Percentiles rank a stretch among this genome's conserved stretches.
Evolutionary conservation across 106 monocot genomes (phyloP).

Genomic region (Allium cepa): DNA sequence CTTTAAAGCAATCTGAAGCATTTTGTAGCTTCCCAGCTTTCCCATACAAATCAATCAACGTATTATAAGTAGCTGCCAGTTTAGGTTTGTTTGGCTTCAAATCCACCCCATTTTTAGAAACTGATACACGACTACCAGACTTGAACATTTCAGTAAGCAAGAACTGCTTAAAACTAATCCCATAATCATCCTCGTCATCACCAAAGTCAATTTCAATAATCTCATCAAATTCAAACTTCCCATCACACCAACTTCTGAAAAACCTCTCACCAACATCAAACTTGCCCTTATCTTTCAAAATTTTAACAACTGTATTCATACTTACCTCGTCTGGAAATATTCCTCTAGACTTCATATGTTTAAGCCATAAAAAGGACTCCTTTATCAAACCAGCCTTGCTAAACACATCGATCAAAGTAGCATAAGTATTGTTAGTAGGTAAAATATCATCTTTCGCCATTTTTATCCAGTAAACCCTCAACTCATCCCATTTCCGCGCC

Average conservation of each 20-base stretch:
- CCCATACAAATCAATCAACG: slow-evolving; percentile 77
- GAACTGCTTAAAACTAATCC: slow-evolving; percentile 39
- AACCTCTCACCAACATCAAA: slow-evolving; percentile 41
- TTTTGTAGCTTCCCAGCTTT: slow-evolving; percentile 64
- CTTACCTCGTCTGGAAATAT: slow-evolving; percentile 69
- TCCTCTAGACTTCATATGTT: slow-evolving; percentile 50
- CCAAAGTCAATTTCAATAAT: slow-evolving; percentile 12
- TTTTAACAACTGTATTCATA: slow-evolving; percentile 45
- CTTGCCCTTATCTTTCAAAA: slow-evolving; percentile 51
- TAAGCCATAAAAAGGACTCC: slow-evolving; percentile 60
- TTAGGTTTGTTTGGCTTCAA: slow-evolving; percentile 26
- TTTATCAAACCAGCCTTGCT: slow-evolving; percentile 41
- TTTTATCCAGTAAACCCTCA: slow-evolving; percentile 51
- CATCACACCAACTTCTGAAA: slow-evolving; percentile 49
- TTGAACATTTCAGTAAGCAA: slow-evolving; percentile 63
- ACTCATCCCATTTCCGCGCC: slow-evolving; percentile 55
- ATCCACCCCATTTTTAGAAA: slow-evolving; percentile 1
- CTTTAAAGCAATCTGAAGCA: slow-evolving; percentile 51
- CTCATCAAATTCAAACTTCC: slow-evolving; percentile 30
- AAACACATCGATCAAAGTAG: slow-evolving; percentile 61
- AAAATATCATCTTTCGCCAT: slow-evolving; percentile 52
- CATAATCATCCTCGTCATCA: not conserved
- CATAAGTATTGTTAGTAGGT: slow-evolving; percentile 72
- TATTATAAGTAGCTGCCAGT: slow-evolving; percentile 72
- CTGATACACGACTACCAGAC: slow-evolving; percentile 16